phyloP scores from a whole-genome alignment of 2,329 filamentous ascomycete species.

The Penicillium expansum region DNA sequence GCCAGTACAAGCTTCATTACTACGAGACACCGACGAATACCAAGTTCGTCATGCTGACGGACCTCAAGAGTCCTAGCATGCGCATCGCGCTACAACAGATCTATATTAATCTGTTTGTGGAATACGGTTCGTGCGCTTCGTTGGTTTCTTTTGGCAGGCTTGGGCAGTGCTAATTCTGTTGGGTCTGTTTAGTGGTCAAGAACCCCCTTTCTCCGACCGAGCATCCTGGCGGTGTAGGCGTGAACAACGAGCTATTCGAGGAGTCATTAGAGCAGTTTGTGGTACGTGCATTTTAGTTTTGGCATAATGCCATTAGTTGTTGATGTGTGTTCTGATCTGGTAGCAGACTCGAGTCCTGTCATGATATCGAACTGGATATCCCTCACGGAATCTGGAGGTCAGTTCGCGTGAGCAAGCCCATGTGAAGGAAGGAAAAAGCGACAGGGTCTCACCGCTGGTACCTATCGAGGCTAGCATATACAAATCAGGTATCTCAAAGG shows the following conservation, averaged over 20 bases:
- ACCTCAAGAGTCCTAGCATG: constrained; percentile 84
- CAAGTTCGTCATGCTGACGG: constrained; percentile 95
- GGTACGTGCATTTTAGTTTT: constrained; percentile 33
- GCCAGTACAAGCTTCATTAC: constrained; percentile 96
- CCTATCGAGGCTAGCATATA: neutral
- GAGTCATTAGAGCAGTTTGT: constrained; percentile 54
- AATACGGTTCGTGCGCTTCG: constrained; percentile 64
- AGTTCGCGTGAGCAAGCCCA: neutral
- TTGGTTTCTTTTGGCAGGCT: neutral
- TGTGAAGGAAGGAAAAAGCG: neutral
- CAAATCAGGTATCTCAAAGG: neutral
- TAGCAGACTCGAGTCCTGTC: constrained; percentile 34
- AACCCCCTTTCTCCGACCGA: constrained; percentile 62
- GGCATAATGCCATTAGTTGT: constrained; percentile 5
- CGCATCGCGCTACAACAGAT: constrained; percentile 95
- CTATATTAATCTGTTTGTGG: constrained; percentile 96
- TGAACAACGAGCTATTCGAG: constrained; percentile 65
- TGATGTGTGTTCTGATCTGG: constrained; percentile 22
- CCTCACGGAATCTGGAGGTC: neutral
- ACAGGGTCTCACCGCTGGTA: neutral
- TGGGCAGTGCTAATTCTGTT: constrained; percentile 7
- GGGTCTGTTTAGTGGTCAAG: constrained; percentile 53
- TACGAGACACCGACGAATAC: constrained; percentile 96
- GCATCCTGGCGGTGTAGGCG: constrained; percentile 60
- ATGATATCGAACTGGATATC: constrained; percentile 16